Conservation (phyloP, 768 basidiomycete species). For the Lactarius tabidus region DNA sequence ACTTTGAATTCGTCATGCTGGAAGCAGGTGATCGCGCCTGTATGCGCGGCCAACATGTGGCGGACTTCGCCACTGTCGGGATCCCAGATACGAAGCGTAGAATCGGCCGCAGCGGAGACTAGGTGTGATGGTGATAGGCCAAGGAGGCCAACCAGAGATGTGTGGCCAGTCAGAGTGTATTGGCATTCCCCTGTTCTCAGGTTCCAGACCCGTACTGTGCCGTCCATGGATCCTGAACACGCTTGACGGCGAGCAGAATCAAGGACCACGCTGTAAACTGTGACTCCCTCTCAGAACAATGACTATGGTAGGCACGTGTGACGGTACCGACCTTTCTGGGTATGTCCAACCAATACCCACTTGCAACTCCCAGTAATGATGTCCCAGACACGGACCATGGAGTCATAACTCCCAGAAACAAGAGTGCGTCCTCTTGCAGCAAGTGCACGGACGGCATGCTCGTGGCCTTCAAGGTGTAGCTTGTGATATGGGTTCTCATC, state of each 20-base stretch:
- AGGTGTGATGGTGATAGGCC: constrained; percentile 86
- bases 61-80: constrained; percentile 75
- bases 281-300: constrained; percentile 15
- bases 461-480: constrained; percentile 80
- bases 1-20: constrained; percentile 98
- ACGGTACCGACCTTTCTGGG: constrained; percentile 73
- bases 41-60: constrained; percentile 84
- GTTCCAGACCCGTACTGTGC: constrained; percentile 94
- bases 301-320: not conserved
- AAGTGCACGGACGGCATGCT: constrained; percentile 88
- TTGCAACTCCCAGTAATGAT: constrained; percentile 77
- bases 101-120: constrained; percentile 95
- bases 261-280: constrained; percentile 94
- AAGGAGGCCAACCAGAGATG: constrained; percentile 90
- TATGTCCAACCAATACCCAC: constrained; percentile 80
- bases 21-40: constrained; percentile 99
- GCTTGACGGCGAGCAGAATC: constrained; percentile 84
- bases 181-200: constrained; percentile 75
- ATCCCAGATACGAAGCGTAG: constrained; percentile 93
- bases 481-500: constrained; percentile 87
- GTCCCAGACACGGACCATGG: constrained; percentile 94
- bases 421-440: constrained; percentile 86
- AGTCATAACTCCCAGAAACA: constrained; percentile 95
- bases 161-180: constrained; percentile 84
- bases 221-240: constrained; percentile 98